These are phyloP conservation scores for Xylaria sp. DNA, from an alignment of 2,329 filamentous ascomycete genomes.

Conservation along the genomic window DNA sequence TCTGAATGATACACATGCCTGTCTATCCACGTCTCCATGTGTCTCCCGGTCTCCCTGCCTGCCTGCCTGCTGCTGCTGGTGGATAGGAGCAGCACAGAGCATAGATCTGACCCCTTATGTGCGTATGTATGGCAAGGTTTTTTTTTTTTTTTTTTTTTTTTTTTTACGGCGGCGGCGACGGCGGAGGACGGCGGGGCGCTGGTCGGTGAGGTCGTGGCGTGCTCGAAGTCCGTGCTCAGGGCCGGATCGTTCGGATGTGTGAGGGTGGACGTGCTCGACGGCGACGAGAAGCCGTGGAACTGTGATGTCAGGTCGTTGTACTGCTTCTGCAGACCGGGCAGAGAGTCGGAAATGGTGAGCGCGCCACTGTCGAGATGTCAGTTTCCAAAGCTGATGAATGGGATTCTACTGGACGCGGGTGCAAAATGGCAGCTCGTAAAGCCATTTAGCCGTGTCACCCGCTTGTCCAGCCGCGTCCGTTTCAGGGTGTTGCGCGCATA, in stretches of 20 bases:
- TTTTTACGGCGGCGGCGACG: slow-evolving; percentile 25
- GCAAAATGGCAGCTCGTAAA: slow-evolving; percentile 5
- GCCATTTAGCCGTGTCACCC: too few relatives aligned
- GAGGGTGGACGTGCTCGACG: slow-evolving; percentile 53
- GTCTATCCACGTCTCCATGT: slow-evolving; percentile 1
- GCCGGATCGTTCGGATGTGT: slow-evolving; percentile 66
- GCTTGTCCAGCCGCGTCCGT: too few relatives aligned
- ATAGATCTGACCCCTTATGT: too few relatives aligned
- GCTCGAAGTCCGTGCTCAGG: slow-evolving; percentile 65
- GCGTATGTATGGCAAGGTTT: too few relatives aligned
- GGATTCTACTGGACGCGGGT: not conserved
- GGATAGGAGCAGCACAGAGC: too few relatives aligned
- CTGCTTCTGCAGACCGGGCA: slow-evolving; percentile 71
- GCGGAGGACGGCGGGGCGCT: slow-evolving; percentile 37
- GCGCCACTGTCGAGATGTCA: slow-evolving; percentile 46
- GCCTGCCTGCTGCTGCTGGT: too few relatives aligned
- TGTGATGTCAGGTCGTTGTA: slow-evolving; percentile 76
- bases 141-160: too few relatives aligned
- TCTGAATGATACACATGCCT: not conserved
- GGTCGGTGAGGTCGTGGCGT: slow-evolving; percentile 53
- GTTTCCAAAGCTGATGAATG: slow-evolving; percentile 5
- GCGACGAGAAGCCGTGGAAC: slow-evolving; percentile 69
- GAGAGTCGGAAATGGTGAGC: slow-evolving; percentile 61
- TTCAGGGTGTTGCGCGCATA: slow-evolving; percentile 37
- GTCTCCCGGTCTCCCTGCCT: too few relatives aligned